Base-by-base conservation (phyloP, 257 asterid species). In the Perilla frutescens region DNA sequence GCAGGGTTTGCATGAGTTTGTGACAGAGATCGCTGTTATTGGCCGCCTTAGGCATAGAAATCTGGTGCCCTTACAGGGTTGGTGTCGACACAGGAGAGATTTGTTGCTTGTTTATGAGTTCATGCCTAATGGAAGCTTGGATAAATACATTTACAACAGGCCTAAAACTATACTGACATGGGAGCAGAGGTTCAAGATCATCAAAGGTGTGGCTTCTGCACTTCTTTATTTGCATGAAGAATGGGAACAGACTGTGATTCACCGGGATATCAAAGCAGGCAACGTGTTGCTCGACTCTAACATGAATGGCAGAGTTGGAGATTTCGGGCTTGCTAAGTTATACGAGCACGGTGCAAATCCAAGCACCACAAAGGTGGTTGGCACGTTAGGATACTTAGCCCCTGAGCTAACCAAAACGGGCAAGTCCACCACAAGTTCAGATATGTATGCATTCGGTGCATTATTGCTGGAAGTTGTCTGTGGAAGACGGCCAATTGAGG, bases 61-160 rank as follows among this genome's bases (percentile, higher is more conserved):
- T 64, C 71, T 90, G 76, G 96, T 90, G 14, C 77, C 76, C 13
- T 70, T 90, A 15, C 81, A 79, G 7, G 96, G 96, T 6, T 88
- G 94, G 92, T 88, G 96, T 68, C 68, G 89, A 36, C 67, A 71
- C 29, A 69, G 83, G 65, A 79, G 73, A 8, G 92, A 90, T 73
- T 47, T 90, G 62, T 48, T 90, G 54, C 90, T 90, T 9, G 96
- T 90, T 51, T 90, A 90, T 59, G 96, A 90, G 20, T 85, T 81
- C 82, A 91, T 89, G 97, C 82, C 96, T 36, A 86, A 91, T 39
- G 93, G 94, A n/a, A 89, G 96, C 76, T 75, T 89, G 34, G 97
- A 91, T 36, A 89, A 89, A 74, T 86, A 75, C 85, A 73, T 89
- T 3, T 89, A 77, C 3, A 80, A 84, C 10, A 79, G 84, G 36